Base-by-base conservation (phyloP, 495 filamentous ascomycete species). In the Cercophora newfieldiana region DNA sequence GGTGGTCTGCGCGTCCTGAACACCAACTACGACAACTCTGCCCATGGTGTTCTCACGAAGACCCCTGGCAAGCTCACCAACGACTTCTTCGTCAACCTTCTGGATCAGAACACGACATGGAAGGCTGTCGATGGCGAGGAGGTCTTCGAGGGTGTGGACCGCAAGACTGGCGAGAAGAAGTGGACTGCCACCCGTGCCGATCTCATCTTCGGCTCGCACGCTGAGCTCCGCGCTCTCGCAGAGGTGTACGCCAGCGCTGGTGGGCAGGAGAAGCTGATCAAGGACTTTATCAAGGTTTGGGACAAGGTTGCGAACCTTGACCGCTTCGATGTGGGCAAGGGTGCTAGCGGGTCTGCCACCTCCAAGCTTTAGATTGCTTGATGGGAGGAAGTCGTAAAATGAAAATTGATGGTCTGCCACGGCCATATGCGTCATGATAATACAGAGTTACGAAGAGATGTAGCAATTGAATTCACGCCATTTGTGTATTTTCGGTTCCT, bases 71-170 rank as follows among this genome's bases (percentile, higher is more conserved):
- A 84, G 72, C 83, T 91, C 65, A 89, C 86, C 75, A 90, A 89
- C 72, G 89, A 91, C 79, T 91, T 88, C 82, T 91, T 91, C 72
- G 83, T 88, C 72, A 90, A 91, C 80, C 81, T 91, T 26, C 80
- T 91, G 12, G 89, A 91, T 72, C 83, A 82, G 73, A 77, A 72
- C 80, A 89, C 86, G 1, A 78, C 71, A 25, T 91, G 89, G 89
- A 87, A 87, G 80, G 64, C 84, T 18, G 73, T 71, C 14, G 77
- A 77, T 56, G 69, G 63, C 57, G 70, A 74, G 57, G 88, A 90
- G 62, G 18, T 81, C 50, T 91, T 83, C 69, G 85, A 89, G 71
- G 89, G 88, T 48, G 63, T 74, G 1, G 88, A 91, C 77, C 86
- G 85, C 73, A 87, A 87, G 83, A 83, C 85, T n/a, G 88, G 88